Conservation (phyloP, 805 yeast genomes). For the Kuraishia hungarica region DNA sequence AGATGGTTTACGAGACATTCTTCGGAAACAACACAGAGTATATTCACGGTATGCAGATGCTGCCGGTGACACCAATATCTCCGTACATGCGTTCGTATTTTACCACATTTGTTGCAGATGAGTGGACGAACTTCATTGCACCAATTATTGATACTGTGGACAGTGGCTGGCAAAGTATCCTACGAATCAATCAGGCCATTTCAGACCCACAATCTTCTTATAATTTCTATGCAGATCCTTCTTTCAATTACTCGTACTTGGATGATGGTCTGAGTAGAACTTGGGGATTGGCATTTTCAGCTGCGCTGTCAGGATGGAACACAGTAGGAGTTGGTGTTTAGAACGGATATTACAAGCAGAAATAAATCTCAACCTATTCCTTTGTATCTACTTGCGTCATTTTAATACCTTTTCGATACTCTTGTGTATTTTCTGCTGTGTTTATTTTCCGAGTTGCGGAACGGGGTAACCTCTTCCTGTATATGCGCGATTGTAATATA, state of each 20-base stretch:
- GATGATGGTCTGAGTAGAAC: slow-evolving; percentile 85
- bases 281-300: slow-evolving; percentile 78
- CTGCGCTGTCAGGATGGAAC: too few species aligned
- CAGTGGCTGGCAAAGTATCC: slow-evolving; percentile 67
- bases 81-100: slow-evolving; percentile 53
- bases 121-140: slow-evolving; percentile 48
- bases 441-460: too few species aligned
- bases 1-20: slow-evolving; percentile 65
- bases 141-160: slow-evolving; percentile 37
- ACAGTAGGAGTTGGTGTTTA: too few species aligned
- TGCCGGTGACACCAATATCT: slow-evolving; percentile 67
- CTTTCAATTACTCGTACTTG: slow-evolving; percentile 46
- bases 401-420: too few species aligned
- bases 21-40: slow-evolving; percentile 65
- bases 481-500: too few species aligned
- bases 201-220: slow-evolving; percentile 60
- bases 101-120: slow-evolving; percentile 52
- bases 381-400: too few species aligned
- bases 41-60: slow-evolving; percentile 73
- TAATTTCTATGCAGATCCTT: slow-evolving; percentile 44
- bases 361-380: too few species aligned
- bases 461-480: too few species aligned
- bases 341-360: too few species aligned
- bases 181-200: slow-evolving; percentile 68
- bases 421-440: too few species aligned